These are phyloP conservation scores for Bipolaris bicolor DNA, from an alignment of 2,329 filamentous ascomycete genomes.

Conservation along the genomic window DNA sequence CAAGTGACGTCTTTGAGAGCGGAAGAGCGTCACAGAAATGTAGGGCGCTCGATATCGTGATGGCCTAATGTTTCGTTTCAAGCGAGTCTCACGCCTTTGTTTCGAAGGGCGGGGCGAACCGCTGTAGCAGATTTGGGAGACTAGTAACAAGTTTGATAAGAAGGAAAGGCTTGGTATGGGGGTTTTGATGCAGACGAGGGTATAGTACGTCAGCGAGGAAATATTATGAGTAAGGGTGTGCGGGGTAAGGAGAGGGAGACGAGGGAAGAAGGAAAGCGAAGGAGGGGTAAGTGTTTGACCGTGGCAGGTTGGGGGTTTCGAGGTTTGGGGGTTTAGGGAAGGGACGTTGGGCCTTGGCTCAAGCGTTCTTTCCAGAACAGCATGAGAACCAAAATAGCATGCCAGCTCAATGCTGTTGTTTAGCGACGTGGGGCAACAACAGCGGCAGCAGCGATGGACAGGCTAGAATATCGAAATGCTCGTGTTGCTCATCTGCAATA, in stretches of 20 bases:
- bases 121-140: conserved; percentile 17
- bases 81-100: conserved; percentile 14
- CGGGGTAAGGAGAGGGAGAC: background rate
- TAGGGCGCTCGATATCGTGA: too few relatives aligned
- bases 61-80: conserved; percentile 25
- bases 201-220: conserved; percentile 4
- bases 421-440: too few relatives aligned
- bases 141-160: conserved; percentile 25
- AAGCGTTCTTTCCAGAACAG: conserved; percentile 1
- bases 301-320: too few relatives aligned
- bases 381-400: background rate
- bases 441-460: too few relatives aligned
- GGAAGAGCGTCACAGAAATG: background rate
- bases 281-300: conserved; percentile 1
- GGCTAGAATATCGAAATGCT: background rate
- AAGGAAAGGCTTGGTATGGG: conserved; percentile 22
- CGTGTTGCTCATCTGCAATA: conserved; percentile 9
- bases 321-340: too few relatives aligned
- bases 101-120: conserved; percentile 25
- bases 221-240: background rate
- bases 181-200: conserved; percentile 17
- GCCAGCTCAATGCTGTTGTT: too few relatives aligned
- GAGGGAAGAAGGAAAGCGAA: background rate
- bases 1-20: background rate
- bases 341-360: too few relatives aligned